Conservation (phyloP, 805 yeast species). For the Cyberlindnera galapagoensis region DNA sequence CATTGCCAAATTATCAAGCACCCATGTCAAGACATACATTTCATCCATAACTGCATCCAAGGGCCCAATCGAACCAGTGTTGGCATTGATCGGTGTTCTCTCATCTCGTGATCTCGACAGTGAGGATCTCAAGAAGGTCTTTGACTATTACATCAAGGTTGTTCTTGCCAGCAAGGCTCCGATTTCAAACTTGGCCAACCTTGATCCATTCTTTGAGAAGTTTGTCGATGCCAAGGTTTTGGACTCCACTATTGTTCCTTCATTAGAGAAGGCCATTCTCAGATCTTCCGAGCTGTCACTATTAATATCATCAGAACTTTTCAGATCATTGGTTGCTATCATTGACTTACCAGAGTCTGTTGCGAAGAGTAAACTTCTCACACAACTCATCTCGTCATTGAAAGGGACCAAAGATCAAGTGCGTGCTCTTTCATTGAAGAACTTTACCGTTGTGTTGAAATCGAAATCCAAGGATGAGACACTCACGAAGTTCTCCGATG, state of each 20-base stretch:
- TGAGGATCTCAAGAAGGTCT: conserved; percentile 17
- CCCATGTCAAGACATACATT: conserved; percentile 12
- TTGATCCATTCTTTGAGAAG: conserved; percentile 40
- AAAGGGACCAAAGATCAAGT: conserved; percentile 69
- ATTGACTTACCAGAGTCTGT: conserved; percentile 39
- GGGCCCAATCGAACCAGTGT: conserved; percentile 28
- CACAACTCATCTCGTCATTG: conserved; percentile 47
- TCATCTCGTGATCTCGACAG: conserved; percentile 22
- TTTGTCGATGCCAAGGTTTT: conserved; percentile 36
- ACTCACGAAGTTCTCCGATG: conserved; percentile 37
- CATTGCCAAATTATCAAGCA: conserved; percentile 18
- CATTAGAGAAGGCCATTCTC: conserved; percentile 65
- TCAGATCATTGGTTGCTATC: conserved; percentile 25
- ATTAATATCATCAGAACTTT: conserved; percentile 46
- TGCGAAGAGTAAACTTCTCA: conserved; percentile 39
- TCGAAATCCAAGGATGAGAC: conserved; percentile 26
- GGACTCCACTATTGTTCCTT: conserved; percentile 41
- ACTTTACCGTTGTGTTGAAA: conserved; percentile 28
- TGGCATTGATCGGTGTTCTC: conserved; percentile 31
- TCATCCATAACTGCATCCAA: conserved; percentile 17
- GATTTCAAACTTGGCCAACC: conserved; percentile 31
- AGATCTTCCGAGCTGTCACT: conserved; percentile 74
- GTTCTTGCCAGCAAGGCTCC: conserved; percentile 41
- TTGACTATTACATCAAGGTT: conserved; percentile 29
- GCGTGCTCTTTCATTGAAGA: conserved; percentile 28